Evolutionary conservation across 2,329 filamentous ascomycete species (phyloP).

Genomic region (Botrytis fragariae): DNA sequence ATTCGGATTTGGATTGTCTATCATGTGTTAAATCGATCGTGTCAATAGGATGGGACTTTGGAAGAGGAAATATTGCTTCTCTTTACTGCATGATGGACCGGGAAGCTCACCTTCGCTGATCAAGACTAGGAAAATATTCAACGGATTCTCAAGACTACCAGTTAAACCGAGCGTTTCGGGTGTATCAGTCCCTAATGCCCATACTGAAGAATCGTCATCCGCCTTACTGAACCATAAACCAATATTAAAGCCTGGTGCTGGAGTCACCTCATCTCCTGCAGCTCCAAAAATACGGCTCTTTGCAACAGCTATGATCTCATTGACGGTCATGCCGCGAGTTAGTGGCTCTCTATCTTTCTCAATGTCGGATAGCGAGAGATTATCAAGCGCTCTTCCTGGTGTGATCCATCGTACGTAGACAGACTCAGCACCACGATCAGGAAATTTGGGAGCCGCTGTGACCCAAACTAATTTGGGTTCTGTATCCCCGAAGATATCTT

Average conservation of each 20-base stretch:
- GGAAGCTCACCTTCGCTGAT: neutral
- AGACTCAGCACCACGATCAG: neutral
- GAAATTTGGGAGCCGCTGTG: neutral
- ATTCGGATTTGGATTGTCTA: neutral
- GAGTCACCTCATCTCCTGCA: neutral
- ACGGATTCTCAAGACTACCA: neutral
- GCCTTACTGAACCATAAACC: neutral
- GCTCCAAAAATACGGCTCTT: neutral
- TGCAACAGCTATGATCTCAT: neutral
- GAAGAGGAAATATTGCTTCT: neutral
- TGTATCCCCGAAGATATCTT: neutral
- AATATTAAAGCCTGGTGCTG: neutral
- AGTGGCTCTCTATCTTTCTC: neutral
- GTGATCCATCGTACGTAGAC: neutral
- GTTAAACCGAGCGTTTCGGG: neutral
- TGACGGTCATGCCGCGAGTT: neutral
- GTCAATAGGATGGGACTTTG: neutral
- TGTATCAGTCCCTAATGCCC: neutral
- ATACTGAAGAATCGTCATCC: neutral
- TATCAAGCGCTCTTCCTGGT: neutral
- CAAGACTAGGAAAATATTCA: neutral
- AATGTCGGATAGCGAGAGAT: neutral
- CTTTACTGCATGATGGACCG: neutral
- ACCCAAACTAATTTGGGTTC: neutral
- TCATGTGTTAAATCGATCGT: neutral